Evolutionary conservation across 176 grass and related monocot species (phyloP), one percentile per base, ranked within the genome.

Genomic region (Metroxylon sagu): DNA sequence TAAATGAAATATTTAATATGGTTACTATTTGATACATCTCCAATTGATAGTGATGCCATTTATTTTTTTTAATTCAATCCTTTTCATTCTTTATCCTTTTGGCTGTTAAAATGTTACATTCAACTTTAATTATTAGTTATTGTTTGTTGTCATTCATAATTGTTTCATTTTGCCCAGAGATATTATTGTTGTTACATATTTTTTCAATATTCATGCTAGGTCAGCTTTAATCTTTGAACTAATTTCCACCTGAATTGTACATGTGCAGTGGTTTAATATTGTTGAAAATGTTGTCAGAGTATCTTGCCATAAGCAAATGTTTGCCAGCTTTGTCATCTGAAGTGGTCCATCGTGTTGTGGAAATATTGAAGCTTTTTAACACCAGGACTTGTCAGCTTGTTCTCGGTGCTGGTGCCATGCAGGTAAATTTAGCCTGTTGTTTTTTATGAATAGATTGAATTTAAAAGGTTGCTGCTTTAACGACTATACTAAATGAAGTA

Each of bases 291-390:
- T 61, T 98, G 68, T 88, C 88, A 3, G 93, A 98, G 70, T 98
- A 98, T 68, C 73, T 98, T 73, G 93, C 92, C 60, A 89, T 98
- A 56, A 98, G 87, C 83, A 98, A 92, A 83, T 92, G 57, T 72
- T 92, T 98, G 73, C 93, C 88, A 67, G 82, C 76, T 43, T 82
- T 98, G 57, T 98, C 93, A 59, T 92, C 85, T 70, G 93, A 98
- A 70, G 84, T 92, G 29, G 93, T 98, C 56, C 93, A 98, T 57
- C 87, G 93, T 78, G 88, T 88, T 65, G 88, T 98, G 56, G 93
- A 92, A 76, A 81, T 98, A 83, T 67, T 92, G 74, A 98, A 98
- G 71, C 87, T 89, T 82, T 98, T 98, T 63, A 98, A 98, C 60
- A 92, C 74, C 57, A 79, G 88, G 68, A 89, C 93, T 18, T 98